Conservation (phyloP, 768 basidiomycete species). For the Omphalotus guepiniiformis region DNA sequence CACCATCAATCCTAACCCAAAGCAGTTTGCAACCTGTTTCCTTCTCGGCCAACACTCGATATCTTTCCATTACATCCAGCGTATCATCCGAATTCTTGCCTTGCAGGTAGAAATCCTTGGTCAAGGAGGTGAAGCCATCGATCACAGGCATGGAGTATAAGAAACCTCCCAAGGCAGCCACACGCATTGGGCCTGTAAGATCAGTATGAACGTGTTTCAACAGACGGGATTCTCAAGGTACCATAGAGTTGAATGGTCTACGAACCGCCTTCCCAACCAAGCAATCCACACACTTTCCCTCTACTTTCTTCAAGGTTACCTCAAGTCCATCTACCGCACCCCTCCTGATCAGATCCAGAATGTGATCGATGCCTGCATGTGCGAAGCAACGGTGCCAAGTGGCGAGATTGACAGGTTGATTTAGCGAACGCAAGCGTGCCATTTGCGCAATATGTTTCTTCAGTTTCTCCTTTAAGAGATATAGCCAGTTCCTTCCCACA, state of each 20-base stretch:
- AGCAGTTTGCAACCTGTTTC: background rate
- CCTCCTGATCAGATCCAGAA: background rate
- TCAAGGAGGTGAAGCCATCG: background rate
- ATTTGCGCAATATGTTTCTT: background rate
- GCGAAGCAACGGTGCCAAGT: slow-evolving; percentile 24
- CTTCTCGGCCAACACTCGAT: background rate
- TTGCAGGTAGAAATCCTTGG: background rate
- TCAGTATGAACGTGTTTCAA: background rate
- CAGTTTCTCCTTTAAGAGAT: background rate
- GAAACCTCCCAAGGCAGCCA: background rate
- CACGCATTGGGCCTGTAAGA: background rate
- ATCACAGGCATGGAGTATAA: background rate
- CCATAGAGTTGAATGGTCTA: background rate
- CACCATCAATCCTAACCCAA: slow-evolving; percentile 17
- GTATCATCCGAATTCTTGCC: slow-evolving; percentile 4
- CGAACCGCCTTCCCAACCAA: background rate
- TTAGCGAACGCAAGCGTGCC: slow-evolving; percentile 14
- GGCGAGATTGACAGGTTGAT: slow-evolving; percentile 15
- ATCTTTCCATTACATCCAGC: slow-evolving; percentile 7
- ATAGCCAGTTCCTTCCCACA: background rate
- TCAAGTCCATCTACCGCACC: background rate
- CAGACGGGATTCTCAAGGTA: background rate
- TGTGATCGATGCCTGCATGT: background rate
- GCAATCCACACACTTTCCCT: background rate
- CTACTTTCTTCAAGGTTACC: background rate